phyloP scores from a whole-genome alignment of 306 rosid species.

The Rosa multiflora region DNA sequence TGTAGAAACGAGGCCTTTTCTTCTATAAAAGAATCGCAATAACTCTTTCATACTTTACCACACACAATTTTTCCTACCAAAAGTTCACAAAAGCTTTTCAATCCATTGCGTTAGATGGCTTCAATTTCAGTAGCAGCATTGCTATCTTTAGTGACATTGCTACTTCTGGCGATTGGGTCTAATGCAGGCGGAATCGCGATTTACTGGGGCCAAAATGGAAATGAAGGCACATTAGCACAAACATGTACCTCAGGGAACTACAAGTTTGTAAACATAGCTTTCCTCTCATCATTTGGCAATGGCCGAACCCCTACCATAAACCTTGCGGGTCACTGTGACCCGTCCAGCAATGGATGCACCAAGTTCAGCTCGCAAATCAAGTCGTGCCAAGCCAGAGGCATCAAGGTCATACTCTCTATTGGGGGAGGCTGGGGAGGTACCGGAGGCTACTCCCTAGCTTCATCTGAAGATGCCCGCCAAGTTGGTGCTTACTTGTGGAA shows the following conservation, averaged over 20 bases:
- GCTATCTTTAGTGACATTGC: neutral
- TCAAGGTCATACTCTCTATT: slow-evolving; percentile 33
- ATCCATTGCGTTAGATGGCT: slow-evolving; percentile 1
- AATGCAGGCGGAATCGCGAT: slow-evolving; percentile 29
- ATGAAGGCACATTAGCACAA: slow-evolving; percentile 31
- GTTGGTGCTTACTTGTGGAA: slow-evolving; percentile 26
- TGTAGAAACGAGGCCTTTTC: neutral
- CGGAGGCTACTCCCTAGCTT: slow-evolving; percentile 18
- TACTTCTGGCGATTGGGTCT: neutral
- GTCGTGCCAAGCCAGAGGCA: slow-evolving; percentile 28
- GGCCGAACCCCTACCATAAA: slow-evolving; percentile 24
- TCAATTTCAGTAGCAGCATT: neutral
- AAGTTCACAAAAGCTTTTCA: neutral
- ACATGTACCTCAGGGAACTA: slow-evolving; percentile 36
- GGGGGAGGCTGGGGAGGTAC: slow-evolving; percentile 31
- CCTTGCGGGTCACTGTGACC: slow-evolving; percentile 36
- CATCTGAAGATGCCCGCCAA: slow-evolving; percentile 26
- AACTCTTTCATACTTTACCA: neutral
- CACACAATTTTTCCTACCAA: neutral
- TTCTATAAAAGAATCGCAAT: slow-evolving; percentile 2
- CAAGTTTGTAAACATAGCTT: slow-evolving; percentile 32
- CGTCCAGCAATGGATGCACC: neutral
- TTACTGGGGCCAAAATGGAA: slow-evolving; percentile 36
- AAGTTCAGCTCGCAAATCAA: slow-evolving; percentile 25
- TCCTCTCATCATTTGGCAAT: slow-evolving; percentile 30